Evolutionary conservation across 495 filamentous ascomycete species (phyloP), one percentile per base, ranked within the genome.

Genomic region (Copromyces sp.): DNA sequence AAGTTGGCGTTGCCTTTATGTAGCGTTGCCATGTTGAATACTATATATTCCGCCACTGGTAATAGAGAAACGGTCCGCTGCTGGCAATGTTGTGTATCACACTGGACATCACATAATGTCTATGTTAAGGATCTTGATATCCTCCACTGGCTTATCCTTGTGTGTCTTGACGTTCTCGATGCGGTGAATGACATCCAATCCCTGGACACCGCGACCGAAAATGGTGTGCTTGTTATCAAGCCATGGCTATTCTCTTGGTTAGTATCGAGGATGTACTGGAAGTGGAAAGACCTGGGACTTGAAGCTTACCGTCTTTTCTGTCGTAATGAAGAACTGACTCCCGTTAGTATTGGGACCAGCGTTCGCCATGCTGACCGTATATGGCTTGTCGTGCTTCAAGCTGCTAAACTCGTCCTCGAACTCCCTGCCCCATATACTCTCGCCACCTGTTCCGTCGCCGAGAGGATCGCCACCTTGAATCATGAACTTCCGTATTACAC

Each of bases 401-500:
- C 87, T 92, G 61, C 92, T 93, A 77, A 99, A 97, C 78, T 99
- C 95, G 79, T 98, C 95, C 78, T 92, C 92, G 80, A 99, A 99
- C 78, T 98, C 94, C 16, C 86, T 90, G 17, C 94, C 95, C 95
- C 96, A 98, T 81, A 99, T 98, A 75, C 90, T 93, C 82, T 98
- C 95, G 35, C 95, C 95, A 24, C 95, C 95, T 0, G 94, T 98
- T 4, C 95, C 95, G 77, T 99, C 95, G 14, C 95, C 95, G 3
- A 97, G 82, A 0, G 96, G 96, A 79, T 99, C 95, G 44, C 95
- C 95, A 69, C 94, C 89, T 78, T 93, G 89, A 72, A 99, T 97
- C 95, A 99, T 99, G 83, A 99, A 99, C 79, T 98, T 98, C 73
- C 91, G 89, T 78, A 99, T 98, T 8, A 99, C 91, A 20, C 95